A percentile compares a stretch with the other conserved stretches of the same genome.
These are phyloP conservation scores for Ascosphaera aggregata DNA, from an alignment of 2,329 filamentous ascomycete genomes.

Conservation along the genomic window DNA sequence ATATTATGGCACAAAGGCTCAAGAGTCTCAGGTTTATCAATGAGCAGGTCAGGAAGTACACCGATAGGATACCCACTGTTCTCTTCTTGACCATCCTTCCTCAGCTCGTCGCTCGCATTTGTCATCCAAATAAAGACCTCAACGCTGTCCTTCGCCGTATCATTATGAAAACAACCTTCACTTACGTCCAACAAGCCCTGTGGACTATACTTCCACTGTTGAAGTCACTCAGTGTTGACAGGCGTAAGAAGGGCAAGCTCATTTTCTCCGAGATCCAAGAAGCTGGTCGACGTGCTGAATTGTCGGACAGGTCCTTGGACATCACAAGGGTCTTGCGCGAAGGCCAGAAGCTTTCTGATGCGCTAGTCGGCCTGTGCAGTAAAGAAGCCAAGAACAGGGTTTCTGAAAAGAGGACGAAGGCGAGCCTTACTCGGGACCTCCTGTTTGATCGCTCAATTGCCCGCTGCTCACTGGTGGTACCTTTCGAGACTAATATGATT, in stretches of 20 bases:
- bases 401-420: conserved; percentile 33
- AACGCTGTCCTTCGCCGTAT: conserved; percentile 57
- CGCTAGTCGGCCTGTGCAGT: conserved; percentile 23
- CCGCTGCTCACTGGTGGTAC: conserved; percentile 69
- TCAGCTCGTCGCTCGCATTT: conserved; percentile 89
- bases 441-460: conserved; percentile 57
- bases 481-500: conserved; percentile 63
- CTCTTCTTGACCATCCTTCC: conserved; percentile 43
- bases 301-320: not conserved
- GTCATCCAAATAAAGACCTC: conserved; percentile 56
- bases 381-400: not conserved
- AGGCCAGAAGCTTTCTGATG: conserved; percentile 63
- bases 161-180: conserved; percentile 61
- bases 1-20: conserved; percentile 28
- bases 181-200: conserved; percentile 74
- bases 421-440: conserved; percentile 56
- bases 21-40: conserved; percentile 48
- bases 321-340: not conserved
- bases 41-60: conserved; percentile 55
- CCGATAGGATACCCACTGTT: conserved; percentile 27
- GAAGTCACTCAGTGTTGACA: conserved; percentile 50
- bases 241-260: not conserved
- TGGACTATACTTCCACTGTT: conserved; percentile 81
- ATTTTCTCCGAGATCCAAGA: not conserved
- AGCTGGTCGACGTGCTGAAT: not conserved